Conservation (phyloP, 2,329 filamentous ascomycete species). For the Magnaporthiopsis rhizophila region DNA sequence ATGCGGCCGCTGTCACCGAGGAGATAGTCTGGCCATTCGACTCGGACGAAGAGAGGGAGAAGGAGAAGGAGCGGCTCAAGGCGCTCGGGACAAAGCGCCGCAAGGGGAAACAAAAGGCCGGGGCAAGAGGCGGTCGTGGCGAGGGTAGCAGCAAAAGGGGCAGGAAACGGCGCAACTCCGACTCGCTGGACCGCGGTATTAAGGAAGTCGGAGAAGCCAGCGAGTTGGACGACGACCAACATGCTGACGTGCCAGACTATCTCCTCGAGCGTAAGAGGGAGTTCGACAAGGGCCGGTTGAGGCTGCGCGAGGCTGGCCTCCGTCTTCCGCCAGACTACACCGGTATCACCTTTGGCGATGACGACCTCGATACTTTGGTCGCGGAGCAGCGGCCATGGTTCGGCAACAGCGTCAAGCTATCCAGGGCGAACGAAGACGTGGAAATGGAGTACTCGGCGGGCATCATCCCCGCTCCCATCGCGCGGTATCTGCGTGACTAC, state of each 20-base stretch:
- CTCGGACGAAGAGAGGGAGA: slow-evolving; percentile 50
- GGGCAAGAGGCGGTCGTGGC: slow-evolving; percentile 33
- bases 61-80: slow-evolving; percentile 59
- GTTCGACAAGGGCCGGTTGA: slow-evolving; percentile 56
- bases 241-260: slow-evolving; percentile 60
- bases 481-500: slow-evolving; percentile 86
- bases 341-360: slow-evolving; percentile 68
- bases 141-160: not conserved
- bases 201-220: slow-evolving; percentile 9
- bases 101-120: slow-evolving; percentile 35
- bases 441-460: slow-evolving; percentile 67
- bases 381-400: slow-evolving; percentile 64
- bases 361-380: slow-evolving; percentile 26
- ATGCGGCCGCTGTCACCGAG: slow-evolving; percentile 24
- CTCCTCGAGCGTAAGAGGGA: slow-evolving; percentile 56
- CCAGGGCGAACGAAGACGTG: slow-evolving; percentile 66
- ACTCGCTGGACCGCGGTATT: slow-evolving; percentile 7
- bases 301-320: slow-evolving; percentile 59
- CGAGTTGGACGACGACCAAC: slow-evolving; percentile 21
- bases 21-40: slow-evolving; percentile 51
- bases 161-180: not conserved
- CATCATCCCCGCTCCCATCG: slow-evolving; percentile 78
- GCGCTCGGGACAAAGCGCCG: slow-evolving; percentile 44
- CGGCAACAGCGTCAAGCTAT: slow-evolving; percentile 50
- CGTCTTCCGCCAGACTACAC: slow-evolving; percentile 71